These are phyloP conservation scores for Lentinus polychrous DNA, from an alignment of 1,284 basidiomycete genomes.

Conservation along the genomic window DNA sequence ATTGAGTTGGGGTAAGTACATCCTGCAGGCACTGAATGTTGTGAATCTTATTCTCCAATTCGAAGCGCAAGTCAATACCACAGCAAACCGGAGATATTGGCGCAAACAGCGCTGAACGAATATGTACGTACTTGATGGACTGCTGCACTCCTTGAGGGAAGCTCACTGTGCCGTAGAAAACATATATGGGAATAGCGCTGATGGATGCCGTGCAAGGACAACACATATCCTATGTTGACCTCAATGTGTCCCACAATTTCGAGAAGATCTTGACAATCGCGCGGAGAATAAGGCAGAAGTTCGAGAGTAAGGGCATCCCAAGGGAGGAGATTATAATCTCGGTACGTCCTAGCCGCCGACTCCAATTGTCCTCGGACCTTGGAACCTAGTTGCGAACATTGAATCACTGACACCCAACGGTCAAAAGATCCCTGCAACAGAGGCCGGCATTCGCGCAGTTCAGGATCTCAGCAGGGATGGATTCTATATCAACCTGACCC, in stretches of 20 bases:
- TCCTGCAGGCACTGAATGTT: neutral
- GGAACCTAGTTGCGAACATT: neutral
- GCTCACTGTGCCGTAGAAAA: too few relatives aligned
- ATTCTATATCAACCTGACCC: slow-evolving; percentile 43
- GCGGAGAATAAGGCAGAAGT: slow-evolving; percentile 30
- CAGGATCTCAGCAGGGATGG: slow-evolving; percentile 28
- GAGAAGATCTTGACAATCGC: slow-evolving; percentile 36
- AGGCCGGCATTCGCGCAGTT: slow-evolving; percentile 45
- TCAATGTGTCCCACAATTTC: slow-evolving; percentile 29
- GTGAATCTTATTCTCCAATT: too few relatives aligned
- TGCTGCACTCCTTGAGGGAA: neutral
- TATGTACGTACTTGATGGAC: slow-evolving; percentile 13
- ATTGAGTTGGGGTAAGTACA: slow-evolving; percentile 9
- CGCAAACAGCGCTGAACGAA: slow-evolving; percentile 11
- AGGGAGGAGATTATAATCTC: slow-evolving; percentile 40
- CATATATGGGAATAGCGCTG: slow-evolving; percentile 28
- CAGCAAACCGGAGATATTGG: slow-evolving; percentile 3
- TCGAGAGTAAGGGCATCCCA: slow-evolving; percentile 33
- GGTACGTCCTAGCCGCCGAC: slow-evolving; percentile 28
- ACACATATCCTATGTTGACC: slow-evolving; percentile 48
- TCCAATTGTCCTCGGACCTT: too few relatives aligned
- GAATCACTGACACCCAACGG: neutral
- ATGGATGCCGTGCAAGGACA: slow-evolving; percentile 36
- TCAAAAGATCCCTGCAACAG: slow-evolving; percentile 50
- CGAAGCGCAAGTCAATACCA: slow-evolving; percentile 7